Evolutionary conservation across 768 basidiomycete genomes (phyloP).

Genomic region (Psilocybe cyanescens): DNA sequence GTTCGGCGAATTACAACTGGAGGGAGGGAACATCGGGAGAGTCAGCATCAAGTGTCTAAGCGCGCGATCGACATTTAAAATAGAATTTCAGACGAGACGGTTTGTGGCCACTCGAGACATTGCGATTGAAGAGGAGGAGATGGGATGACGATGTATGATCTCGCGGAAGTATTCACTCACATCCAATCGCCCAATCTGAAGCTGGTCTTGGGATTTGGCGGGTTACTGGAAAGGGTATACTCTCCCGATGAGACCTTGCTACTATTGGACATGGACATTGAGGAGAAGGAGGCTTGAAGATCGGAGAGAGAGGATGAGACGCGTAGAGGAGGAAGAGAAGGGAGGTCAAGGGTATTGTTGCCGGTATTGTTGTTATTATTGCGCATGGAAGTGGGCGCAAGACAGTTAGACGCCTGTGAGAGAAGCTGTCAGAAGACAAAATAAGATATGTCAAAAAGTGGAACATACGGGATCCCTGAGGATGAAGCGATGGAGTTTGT

Average conservation of each 20-base stretch:
- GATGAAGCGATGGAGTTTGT: slow-evolving; percentile 53
- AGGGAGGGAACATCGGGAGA: slow-evolving; percentile 21
- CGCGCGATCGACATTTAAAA: slow-evolving; percentile 12
- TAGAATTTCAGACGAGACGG: slow-evolving; percentile 8
- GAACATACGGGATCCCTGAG: slow-evolving; percentile 14
- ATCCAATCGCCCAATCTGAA: slow-evolving; percentile 80
- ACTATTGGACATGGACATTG: slow-evolving; percentile 21
- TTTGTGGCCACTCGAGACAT: slow-evolving; percentile 1
- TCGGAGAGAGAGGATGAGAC: slow-evolving; percentile 19
- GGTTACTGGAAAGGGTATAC: slow-evolving; percentile 69
- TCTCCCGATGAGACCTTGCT: slow-evolving; percentile 26
- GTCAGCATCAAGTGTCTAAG: slow-evolving; percentile 20
- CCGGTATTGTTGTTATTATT: slow-evolving; percentile 12
- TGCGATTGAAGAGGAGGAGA: slow-evolving; percentile 22
- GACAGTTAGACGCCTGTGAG: slow-evolving; percentile 19
- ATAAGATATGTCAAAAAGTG: slow-evolving; percentile 10
- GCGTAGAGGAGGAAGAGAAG: slow-evolving; percentile 9
- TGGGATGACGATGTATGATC: not conserved
- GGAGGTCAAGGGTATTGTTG: slow-evolving; percentile 17
- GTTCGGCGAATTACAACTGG: slow-evolving; percentile 61
- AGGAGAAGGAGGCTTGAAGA: slow-evolving; percentile 28
- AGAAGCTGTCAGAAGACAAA: slow-evolving; percentile 9
- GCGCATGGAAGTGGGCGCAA: slow-evolving; percentile 12
- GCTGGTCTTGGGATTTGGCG: slow-evolving; percentile 68
- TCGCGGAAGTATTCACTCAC: slow-evolving; percentile 45